Percentiles rank a stretch among this genome's conserved stretches.
phyloP scores from a whole-genome alignment of 805 yeast genomes.

The Pichia membranifaciens region DNA sequence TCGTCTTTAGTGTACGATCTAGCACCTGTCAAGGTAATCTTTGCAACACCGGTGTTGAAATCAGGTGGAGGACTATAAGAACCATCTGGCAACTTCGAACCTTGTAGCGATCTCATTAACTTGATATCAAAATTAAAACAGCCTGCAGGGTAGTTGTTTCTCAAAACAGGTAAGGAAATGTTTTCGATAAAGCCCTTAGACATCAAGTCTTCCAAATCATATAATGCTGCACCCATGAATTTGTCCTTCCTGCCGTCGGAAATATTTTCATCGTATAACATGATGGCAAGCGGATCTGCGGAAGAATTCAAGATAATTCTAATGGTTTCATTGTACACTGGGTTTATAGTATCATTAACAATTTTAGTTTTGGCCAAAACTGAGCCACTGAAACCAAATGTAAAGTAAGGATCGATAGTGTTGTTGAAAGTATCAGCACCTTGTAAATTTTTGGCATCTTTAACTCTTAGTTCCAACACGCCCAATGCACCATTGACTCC shows the following conservation, averaged over 20 bases:
- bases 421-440: constrained; percentile 67
- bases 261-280: constrained; percentile 65
- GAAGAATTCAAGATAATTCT: constrained; percentile 66
- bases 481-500: constrained; percentile 81
- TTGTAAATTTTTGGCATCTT: constrained; percentile 60
- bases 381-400: constrained; percentile 54
- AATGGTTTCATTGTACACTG: constrained; percentile 80
- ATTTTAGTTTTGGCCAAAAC: constrained; percentile 65
- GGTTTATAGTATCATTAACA: constrained; percentile 60
- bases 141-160: constrained; percentile 85
- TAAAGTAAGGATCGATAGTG: constrained; percentile 86
- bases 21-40: constrained; percentile 59
- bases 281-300: constrained; percentile 74
- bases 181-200: constrained; percentile 45
- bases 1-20: constrained; percentile 43
- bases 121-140: constrained; percentile 61
- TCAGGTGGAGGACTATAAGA: constrained; percentile 83
- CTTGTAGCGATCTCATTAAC: constrained; percentile 69
- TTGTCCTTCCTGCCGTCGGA: constrained; percentile 66
- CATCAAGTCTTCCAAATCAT: constrained; percentile 63
- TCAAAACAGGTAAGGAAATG: constrained; percentile 51
- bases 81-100: constrained; percentile 67
- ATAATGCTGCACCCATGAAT: constrained; percentile 67
- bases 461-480: constrained; percentile 64
- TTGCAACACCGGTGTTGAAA: constrained; percentile 85